Evolutionary conservation across 1,139 yeast species (phyloP), one percentile per base, ranked within the genome.

Genomic region (Geotrichum bryndzae): DNA sequence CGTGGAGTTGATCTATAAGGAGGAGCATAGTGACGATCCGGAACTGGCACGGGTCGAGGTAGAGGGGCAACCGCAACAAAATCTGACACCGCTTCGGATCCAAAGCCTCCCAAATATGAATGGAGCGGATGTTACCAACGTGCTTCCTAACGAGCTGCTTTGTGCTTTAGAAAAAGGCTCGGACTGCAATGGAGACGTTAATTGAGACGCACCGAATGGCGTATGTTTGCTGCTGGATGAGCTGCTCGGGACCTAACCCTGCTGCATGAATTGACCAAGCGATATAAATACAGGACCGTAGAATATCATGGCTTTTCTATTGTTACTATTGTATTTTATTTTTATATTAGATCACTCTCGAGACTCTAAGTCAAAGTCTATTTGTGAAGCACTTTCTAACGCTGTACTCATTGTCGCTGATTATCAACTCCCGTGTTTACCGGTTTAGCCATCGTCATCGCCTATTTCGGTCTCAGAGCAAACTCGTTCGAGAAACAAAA

Each of bases 1-100:
- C 7, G 61, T 61, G 45, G 58, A 58, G 61, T 54, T 61, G 38
- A 51, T 53, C 10, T 58, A 52, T 31, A 57, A 51, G 23, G 41
- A 46, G 5, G 62, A 52, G 31, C 56, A 59, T 15, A 57, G 45
- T 1, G 25, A 35, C 29, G 27, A 25, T 18, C 33, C 13, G 10
- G 51, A 52, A n/a, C 18, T 7, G n/a, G 41, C 27, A 27, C 31
- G 11, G 46, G 22, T 23, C 23, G 23, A 41, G 18, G 48, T n/a
- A 15, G 48, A 7, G 48, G 10, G 2, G 22, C 22, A n/a, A 8
- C 18, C 18, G 22, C 18, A n/a, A n/a, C 48, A 41, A 41, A 3
- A 41, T 2, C 22, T n/a, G 48, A 41, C 10, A n/a, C 48, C 22
- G 18, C 13, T 41, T 15, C 48, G 8, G n/a, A 41, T 41, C 18